Evolutionary conservation across 768 basidiomycete genomes (phyloP), one percentile per base, ranked within the genome.

Genomic region (Mrakia gelida): DNA sequence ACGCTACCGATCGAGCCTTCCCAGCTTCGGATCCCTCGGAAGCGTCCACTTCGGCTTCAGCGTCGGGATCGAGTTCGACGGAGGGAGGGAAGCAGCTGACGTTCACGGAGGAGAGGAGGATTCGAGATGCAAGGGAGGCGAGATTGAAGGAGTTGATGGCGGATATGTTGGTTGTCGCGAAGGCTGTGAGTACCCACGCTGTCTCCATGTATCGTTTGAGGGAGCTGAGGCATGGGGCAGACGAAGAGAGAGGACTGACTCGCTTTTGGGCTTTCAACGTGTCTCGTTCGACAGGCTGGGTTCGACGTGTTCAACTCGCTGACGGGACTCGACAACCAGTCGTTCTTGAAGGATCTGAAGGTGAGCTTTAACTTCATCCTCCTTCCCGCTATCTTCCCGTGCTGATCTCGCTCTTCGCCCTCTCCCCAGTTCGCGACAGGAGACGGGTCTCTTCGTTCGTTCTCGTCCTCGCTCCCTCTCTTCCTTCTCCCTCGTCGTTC

Each of bases 221-320:
- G n/a, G n/a, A n/a, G n/a, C n/a, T n/a, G n/a, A n/a, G n/a, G n/a
- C n/a, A n/a, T n/a, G 45, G 26, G 15, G 38, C 3, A 41, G 41
- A 26, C 2, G 70, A 26, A 73, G 56, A 16, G 65, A 28, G 21
- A 28, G 61, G 5, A 9, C 32, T 67, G 65, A n/a, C 28, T 52
- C 5, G 21, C 15, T n/a, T 73, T n/a, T 73, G 5, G 45, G 5
- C 15, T 45, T 15, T 32, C 23, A 16, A 52, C 49, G 49, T 16
- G 49, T 52, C 18, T 52, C 45, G 9, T 52, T 49, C 15, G 1
- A 21, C 78, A 88, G 87, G 92, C 92, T 68, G 90, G 90, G 59
- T 98, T 99, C 82, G 97, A 99, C 83, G 97, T 99, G 21, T 90
- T 98, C 85, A 99, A 99, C 84, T 93, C 92, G 1, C 84, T 98